A percentile compares a stretch with the other conserved stretches of the same genome.
Evolutionary conservation across 768 basidiomycete genomes (phyloP).

Genomic region (Rhizopogon roseolus): DNA sequence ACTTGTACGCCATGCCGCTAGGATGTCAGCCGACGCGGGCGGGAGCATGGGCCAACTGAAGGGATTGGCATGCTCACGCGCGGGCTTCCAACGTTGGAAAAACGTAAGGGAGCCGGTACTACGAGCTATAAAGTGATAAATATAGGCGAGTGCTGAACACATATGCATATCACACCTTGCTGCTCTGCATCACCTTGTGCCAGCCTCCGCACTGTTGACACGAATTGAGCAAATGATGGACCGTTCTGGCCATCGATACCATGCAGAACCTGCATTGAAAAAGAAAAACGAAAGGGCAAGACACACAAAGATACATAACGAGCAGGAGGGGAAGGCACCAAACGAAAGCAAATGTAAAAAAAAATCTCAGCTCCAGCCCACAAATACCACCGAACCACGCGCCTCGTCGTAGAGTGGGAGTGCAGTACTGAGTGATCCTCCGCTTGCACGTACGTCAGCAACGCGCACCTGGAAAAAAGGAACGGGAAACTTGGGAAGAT

Average conservation of each 20-base stretch:
- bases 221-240: constrained; percentile 19
- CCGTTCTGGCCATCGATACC: constrained; percentile 14
- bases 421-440: constrained; percentile 26
- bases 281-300: background rate
- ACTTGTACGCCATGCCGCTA: constrained; percentile 20
- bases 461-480: constrained; percentile 28
- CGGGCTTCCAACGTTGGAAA: constrained; percentile 27
- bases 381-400: constrained; percentile 3
- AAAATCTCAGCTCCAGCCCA: background rate
- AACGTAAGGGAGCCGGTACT: constrained; percentile 20
- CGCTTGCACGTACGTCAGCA: constrained; percentile 25
- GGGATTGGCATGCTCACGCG: constrained; percentile 27
- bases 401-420: constrained; percentile 26
- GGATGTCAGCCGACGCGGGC: constrained; percentile 17
- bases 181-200: constrained; percentile 20
- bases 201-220: constrained; percentile 16
- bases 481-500: constrained; percentile 23
- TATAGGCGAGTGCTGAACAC: background rate
- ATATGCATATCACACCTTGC: constrained; percentile 18
- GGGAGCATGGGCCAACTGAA: constrained; percentile 31
- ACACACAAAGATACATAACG: background rate
- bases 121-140: constrained; percentile 2
- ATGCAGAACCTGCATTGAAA: constrained; percentile 15
- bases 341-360: background rate
- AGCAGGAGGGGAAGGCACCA: background rate